Evolutionary conservation across 169 alveolate genomes (phyloP).

Genomic region (Babesia ovis): DNA sequence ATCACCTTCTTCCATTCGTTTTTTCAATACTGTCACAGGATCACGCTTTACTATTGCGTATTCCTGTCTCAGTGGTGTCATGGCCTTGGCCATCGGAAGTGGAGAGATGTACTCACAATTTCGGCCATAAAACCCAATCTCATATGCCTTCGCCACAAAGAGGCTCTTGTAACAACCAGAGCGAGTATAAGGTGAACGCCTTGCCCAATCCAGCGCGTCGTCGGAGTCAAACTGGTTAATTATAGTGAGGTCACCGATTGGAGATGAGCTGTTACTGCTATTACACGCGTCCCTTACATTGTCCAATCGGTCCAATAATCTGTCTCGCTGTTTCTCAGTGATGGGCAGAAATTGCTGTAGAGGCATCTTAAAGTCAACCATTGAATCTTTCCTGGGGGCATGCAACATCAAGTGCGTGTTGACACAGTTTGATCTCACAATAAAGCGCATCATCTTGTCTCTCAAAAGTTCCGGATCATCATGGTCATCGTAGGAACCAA

Average conservation of each 20-base stretch:
- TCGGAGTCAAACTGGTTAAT: slow-evolving; percentile 63
- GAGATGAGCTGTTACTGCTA: slow-evolving; percentile 13
- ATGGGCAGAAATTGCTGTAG: slow-evolving; percentile 59
- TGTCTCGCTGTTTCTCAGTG: slow-evolving; percentile 27
- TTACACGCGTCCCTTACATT: slow-evolving; percentile 41
- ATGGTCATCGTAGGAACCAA: slow-evolving; percentile 30
- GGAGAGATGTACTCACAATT: slow-evolving; percentile 49
- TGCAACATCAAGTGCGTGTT: slow-evolving; percentile 47
- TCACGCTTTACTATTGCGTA: slow-evolving; percentile 44
- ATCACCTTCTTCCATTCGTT: slow-evolving; percentile 44
- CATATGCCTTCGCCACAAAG: slow-evolving; percentile 63
- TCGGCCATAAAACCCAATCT: slow-evolving; percentile 68
- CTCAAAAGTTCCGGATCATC: slow-evolving; percentile 23
- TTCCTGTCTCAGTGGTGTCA: slow-evolving; percentile 56
- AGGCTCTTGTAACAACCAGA: slow-evolving; percentile 67
- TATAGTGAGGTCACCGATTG: slow-evolving; percentile 52
- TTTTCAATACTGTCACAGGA: slow-evolving; percentile 36
- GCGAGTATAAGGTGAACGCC: slow-evolving; percentile 63
- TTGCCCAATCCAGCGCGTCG: slow-evolving; percentile 69
- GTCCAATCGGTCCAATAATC: slow-evolving; percentile 14
- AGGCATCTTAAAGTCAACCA: slow-evolving; percentile 55
- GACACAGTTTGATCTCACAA: slow-evolving; percentile 68
- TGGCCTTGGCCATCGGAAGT: slow-evolving; percentile 48
- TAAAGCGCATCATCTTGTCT: slow-evolving; percentile 60
- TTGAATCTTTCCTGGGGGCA: slow-evolving; percentile 53